Base-by-base conservation (phyloP, 2,329 filamentous ascomycete species). In the Nemania bipapillata region DNA sequence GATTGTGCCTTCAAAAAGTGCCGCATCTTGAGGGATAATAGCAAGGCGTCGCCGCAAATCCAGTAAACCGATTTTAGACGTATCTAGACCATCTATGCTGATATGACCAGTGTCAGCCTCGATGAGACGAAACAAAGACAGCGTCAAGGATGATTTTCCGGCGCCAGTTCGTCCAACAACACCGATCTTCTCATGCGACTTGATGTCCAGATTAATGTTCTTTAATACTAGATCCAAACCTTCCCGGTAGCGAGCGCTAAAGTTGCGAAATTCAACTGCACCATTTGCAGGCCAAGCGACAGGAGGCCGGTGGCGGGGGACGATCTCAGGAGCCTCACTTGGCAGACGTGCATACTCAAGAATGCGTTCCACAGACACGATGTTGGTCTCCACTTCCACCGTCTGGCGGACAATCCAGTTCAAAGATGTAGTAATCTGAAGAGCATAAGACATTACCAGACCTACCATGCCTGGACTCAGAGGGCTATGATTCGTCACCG, bases 301-400 rank as follows among this genome's bases (percentile, higher is more conserved):
- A 9, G 93, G 90, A 47, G 96, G 95, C 56, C 95, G 87, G 78
- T 92, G 91, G 81, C 93, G 91, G 77, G 92, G 91, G 75, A 98
- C 92, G 73, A 98, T 93, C 79, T 99, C 96, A 7, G 94, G 93
- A 58, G 96, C 95, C 83, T 99, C 96, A 80, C 92, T 96, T 28
- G 95, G 94, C 71, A 99, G 86, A 58, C 88, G 87, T 66, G 95
- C 93, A 82, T 99, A 99, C 81, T 99, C 96, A 57, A 99, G 89
- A 55, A 99, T 94, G 77, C 96, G 92, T 86, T 99, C 96, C 42
- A 99, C 96, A 9, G 95, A 97, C 53, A 99, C 95, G 77, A 99
- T 99, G 81, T 99, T 99, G n/a, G 95, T 98, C 85, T 99, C 96
- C n/a, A 99, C 96, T 81, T 99, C 96, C 37, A 99, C 96, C 0